Conservation (phyloP, 495 filamentous ascomycete genomes). For the Penicillium samsonianum region DNA sequence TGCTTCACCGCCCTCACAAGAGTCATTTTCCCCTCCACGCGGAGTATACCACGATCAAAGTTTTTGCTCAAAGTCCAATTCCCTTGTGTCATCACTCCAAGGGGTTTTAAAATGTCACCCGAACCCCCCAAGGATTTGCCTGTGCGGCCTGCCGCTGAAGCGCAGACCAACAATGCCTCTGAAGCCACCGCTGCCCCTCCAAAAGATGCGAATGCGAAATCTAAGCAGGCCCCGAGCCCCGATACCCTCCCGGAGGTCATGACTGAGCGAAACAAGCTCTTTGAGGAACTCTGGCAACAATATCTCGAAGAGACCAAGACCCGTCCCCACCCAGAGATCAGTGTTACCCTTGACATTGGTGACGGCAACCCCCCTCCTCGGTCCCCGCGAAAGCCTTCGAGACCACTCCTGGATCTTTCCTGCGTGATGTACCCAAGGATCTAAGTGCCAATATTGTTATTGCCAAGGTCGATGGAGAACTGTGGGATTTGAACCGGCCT, state of each 20-base stretch:
- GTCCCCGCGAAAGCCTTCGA: constrained; percentile 54
- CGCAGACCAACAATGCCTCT: constrained; percentile 22
- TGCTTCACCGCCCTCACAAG: constrained; percentile 45
- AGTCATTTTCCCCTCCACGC: constrained; percentile 25
- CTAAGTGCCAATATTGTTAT: constrained; percentile 63
- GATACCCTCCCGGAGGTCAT: constrained; percentile 75
- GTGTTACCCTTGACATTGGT: constrained; percentile 51
- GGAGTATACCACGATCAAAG: neutral
- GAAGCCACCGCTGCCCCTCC: constrained; percentile 36
- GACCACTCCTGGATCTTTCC: constrained; percentile 54
- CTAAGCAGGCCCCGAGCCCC: constrained; percentile 28
- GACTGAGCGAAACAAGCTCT: constrained; percentile 78
- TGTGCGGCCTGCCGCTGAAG: constrained; percentile 39
- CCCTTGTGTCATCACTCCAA: constrained; percentile 16
- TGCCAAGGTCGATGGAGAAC: constrained; percentile 73
- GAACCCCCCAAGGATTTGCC: constrained; percentile 46
- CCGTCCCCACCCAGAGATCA: constrained; percentile 50
- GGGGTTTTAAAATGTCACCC: constrained; percentile 38
- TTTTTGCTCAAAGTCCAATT: constrained; percentile 21
- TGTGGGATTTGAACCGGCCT: constrained; percentile 93
- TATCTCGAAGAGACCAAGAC: constrained; percentile 68
- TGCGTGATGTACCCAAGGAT: constrained; percentile 55
- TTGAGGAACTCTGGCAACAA: constrained; percentile 82
- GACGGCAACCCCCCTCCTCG: constrained; percentile 44
- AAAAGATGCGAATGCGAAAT: constrained; percentile 26